Evolutionary conservation across 306 rosid species (phyloP).

Genomic region (Rosa chinensis): DNA sequence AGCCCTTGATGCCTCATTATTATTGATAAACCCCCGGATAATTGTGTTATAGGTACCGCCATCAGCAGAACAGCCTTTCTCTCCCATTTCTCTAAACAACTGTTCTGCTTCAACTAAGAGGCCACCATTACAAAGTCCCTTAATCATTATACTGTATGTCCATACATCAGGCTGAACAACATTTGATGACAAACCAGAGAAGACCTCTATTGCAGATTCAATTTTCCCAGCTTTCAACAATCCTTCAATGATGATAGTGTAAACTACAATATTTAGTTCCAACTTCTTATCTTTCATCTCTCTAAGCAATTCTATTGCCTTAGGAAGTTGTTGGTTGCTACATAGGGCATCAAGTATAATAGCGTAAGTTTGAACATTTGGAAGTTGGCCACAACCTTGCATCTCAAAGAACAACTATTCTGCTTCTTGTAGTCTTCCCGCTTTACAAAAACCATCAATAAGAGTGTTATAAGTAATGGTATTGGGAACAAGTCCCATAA

Average conservation of each 20-base stretch:
- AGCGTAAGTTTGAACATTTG: neutral
- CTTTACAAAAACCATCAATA: neutral
- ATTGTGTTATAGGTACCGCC: neutral
- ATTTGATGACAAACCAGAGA: neutral
- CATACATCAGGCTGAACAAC: neutral
- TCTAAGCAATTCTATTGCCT: neutral
- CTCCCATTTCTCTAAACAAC: neutral
- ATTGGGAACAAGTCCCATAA: neutral
- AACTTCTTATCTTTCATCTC: neutral
- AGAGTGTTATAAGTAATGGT: neutral
- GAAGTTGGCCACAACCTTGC: neutral
- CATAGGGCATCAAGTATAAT: neutral
- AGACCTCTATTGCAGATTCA: neutral
- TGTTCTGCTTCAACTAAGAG: neutral
- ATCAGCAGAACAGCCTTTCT: neutral
- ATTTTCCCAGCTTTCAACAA: neutral
- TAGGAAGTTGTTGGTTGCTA: neutral
- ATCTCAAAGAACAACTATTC: neutral
- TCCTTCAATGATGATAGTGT: neutral
- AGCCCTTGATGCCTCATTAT: neutral
- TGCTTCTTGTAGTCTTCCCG: neutral
- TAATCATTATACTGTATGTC: neutral
- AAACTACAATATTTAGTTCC: neutral
- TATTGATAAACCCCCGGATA: neutral
- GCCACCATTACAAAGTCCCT: neutral